Percentiles rank a stretch among this genome's conserved stretches.
phyloP scores from a whole-genome alignment of 352 stramenopile genomes.

The Pythium volutum region DNA sequence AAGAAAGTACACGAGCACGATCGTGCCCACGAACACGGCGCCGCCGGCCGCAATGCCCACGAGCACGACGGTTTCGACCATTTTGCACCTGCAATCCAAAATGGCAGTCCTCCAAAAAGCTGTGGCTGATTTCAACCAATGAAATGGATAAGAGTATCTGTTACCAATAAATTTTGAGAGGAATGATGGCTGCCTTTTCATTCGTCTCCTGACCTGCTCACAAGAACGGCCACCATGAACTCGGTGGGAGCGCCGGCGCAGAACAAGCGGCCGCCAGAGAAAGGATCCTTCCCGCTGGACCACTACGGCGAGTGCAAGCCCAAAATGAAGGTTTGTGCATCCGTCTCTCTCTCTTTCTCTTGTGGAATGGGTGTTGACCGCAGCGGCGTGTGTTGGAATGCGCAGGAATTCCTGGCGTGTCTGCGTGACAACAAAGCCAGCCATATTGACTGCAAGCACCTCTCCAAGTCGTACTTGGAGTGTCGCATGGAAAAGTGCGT shows the following conservation, averaged over 20 bases:
- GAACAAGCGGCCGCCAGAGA: slow-evolving; percentile 80
- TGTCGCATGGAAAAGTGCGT: slow-evolving; percentile 90
- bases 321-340: slow-evolving; percentile 55
- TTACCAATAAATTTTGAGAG: slow-evolving; percentile 10
- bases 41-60: slow-evolving; percentile 78
- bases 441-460: slow-evolving; percentile 89
- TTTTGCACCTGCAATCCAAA: slow-evolving; percentile 13
- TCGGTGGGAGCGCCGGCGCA: slow-evolving; percentile 65
- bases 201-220: background rate
- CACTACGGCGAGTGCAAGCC: slow-evolving; percentile 90
- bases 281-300: slow-evolving; percentile 89
- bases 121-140: slow-evolving; percentile 1
- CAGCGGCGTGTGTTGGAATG: background rate
- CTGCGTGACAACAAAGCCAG: slow-evolving; percentile 76
- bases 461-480: slow-evolving; percentile 84
- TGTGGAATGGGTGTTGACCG: background rate
- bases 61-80: slow-evolving; percentile 56
- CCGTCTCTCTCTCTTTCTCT: background rate
- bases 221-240: slow-evolving; percentile 55
- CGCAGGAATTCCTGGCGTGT: slow-evolving; percentile 77
- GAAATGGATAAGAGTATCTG: no score
- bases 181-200: slow-evolving; percentile 21
- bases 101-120: background rate
- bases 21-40: slow-evolving; percentile 80
- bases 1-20: slow-evolving; percentile 82